Conservation (phyloP, 371 early-diverging fungal species). For the Mucor mucedo region DNA sequence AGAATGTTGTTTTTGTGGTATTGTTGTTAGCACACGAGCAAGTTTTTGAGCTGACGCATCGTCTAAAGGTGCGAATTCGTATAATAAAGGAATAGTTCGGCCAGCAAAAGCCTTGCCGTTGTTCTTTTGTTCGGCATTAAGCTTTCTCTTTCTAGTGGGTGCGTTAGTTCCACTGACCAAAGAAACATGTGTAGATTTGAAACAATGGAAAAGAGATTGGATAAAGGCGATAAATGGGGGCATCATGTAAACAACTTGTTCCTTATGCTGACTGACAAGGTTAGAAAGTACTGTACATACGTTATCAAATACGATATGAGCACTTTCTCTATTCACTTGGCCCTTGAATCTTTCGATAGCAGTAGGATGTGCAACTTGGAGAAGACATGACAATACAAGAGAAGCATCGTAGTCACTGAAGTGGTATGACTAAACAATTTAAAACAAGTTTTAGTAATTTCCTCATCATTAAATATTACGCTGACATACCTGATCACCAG, state of each 20-base stretch:
- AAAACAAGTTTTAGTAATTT: neutral
- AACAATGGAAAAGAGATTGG: constrained; percentile 60
- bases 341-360: constrained; percentile 27
- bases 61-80: constrained; percentile 52
- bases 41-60: constrained; percentile 56
- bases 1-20: constrained; percentile 33
- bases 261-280: constrained; percentile 50
- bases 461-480: neutral
- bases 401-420: constrained; percentile 36
- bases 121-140: neutral
- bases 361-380: constrained; percentile 41
- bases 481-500: constrained; percentile 38
- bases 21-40: constrained; percentile 59
- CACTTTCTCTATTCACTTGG: constrained; percentile 25
- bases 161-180: constrained; percentile 35
- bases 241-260: constrained; percentile 50
- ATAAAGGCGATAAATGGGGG: constrained; percentile 53
- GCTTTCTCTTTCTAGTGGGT: constrained; percentile 17
- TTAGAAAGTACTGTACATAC: constrained; percentile 53
- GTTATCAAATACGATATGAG: constrained; percentile 43
- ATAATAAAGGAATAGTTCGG: constrained; percentile 23
- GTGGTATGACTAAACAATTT: constrained; percentile 26
- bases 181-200: constrained; percentile 60
- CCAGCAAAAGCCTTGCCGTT: constrained; percentile 7
- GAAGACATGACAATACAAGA: constrained; percentile 38